Conservation (phyloP, 192 early-diverging fungal genomes). For the Gonapodya prolifera region DNA sequence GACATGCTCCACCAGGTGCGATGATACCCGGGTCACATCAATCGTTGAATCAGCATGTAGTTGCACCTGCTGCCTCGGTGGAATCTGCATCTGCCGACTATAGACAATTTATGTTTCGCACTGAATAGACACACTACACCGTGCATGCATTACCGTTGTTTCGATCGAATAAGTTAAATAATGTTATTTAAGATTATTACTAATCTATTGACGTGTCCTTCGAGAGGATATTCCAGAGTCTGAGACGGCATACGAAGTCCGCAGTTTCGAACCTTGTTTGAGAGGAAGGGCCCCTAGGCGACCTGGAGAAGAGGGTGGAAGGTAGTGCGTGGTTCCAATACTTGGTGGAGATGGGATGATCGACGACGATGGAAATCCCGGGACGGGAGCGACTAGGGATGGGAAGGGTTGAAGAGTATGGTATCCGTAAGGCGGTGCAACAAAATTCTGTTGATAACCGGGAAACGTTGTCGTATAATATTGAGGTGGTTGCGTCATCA, state of each 20-base stretch:
- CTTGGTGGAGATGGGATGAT: too few relatives aligned
- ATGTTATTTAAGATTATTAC: neutral
- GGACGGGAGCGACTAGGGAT: neutral
- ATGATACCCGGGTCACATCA: too few relatives aligned
- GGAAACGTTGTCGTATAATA: neutral
- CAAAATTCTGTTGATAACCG: neutral
- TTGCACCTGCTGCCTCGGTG: neutral
- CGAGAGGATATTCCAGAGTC: neutral
- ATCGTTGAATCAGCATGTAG: too few relatives aligned
- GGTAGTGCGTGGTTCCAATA: too few relatives aligned
- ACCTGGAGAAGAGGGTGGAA: too few relatives aligned
- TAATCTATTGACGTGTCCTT: neutral
- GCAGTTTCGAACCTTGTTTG: neutral
- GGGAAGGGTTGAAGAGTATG: neutral
- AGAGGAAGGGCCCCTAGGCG: too few relatives aligned
- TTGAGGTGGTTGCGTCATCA: neutral
- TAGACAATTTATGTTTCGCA: neutral
- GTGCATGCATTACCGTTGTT: neutral
- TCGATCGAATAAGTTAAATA: neutral
- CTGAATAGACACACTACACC: neutral
- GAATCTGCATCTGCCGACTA: neutral
- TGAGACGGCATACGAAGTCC: neutral
- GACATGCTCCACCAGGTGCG: neutral
- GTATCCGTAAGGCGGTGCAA: too few relatives aligned
- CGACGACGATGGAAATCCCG: too few relatives aligned